Conservation (phyloP, 345 rosid genomes). For the Cardamine resedifolia region DNA sequence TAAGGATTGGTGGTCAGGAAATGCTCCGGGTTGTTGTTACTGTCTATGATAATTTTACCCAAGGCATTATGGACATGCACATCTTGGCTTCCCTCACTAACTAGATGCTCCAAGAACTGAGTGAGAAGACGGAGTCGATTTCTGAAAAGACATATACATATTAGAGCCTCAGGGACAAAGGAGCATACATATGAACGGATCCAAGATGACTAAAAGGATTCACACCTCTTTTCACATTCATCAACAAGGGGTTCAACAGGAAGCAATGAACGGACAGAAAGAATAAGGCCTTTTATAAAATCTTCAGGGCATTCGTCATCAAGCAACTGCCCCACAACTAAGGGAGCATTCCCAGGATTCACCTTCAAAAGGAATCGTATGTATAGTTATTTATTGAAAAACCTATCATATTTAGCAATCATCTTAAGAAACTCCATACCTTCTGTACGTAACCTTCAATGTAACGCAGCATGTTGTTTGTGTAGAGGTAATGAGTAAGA, state of each 20-base stretch:
- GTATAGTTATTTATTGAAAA: constrained; percentile 17
- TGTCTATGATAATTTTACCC: constrained; percentile 98
- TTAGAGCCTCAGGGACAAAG: constrained; percentile 30
- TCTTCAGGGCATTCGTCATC: constrained; percentile 99
- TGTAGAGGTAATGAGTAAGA: constrained; percentile 94
- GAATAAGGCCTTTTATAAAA: constrained; percentile 96
- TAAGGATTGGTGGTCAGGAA: constrained; percentile 97
- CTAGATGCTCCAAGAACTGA: constrained; percentile 99
- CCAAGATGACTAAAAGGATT: constrained; percentile 17
- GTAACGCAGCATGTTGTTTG: constrained; percentile 95
- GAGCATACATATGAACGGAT: background rate
- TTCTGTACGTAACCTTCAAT: constrained; percentile 99
- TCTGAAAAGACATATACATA: constrained; percentile 48
- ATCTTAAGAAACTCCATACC: constrained; percentile 48
- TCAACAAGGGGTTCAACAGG: constrained; percentile 90
- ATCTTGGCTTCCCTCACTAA: constrained; percentile 99
- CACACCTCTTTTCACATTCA: constrained; percentile 84
- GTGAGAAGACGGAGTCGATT: constrained; percentile 99
- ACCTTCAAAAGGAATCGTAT: constrained; percentile 51
- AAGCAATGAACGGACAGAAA: constrained; percentile 81
- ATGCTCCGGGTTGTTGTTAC: constrained; percentile 99
- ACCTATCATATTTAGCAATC: background rate
- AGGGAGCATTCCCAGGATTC: constrained; percentile 97
- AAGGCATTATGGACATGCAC: constrained; percentile 99
- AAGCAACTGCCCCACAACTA: constrained; percentile 88